These are phyloP conservation scores for Fusarium sp. DNA, from an alignment of 2,329 filamentous ascomycete genomes.

Conservation along the genomic window DNA sequence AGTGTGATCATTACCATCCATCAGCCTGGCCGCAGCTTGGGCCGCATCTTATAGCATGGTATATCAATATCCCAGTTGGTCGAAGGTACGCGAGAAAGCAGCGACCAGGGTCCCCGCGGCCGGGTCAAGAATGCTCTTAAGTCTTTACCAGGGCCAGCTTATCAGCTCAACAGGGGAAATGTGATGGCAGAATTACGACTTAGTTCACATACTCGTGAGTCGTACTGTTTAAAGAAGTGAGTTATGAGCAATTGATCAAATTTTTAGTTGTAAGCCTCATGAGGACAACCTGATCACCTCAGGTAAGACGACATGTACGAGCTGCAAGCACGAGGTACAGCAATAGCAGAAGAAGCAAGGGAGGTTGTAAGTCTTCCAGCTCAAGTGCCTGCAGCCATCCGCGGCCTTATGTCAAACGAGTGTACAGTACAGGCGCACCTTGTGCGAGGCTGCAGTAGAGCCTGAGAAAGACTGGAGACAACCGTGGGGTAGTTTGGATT, in stretches of 20 bases:
- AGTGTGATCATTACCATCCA: slow-evolving; percentile 37
- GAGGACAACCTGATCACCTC: slow-evolving; percentile 3
- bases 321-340: slow-evolving; percentile 33
- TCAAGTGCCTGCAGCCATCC: slow-evolving; percentile 33
- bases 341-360: slow-evolving; percentile 19
- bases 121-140: slow-evolving; percentile 29
- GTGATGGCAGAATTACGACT: slow-evolving; percentile 27
- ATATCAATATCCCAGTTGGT: slow-evolving; percentile 26
- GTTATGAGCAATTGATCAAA: slow-evolving; percentile 9
- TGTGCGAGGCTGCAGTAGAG: slow-evolving; percentile 35
- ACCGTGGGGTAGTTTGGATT: slow-evolving; percentile 24
- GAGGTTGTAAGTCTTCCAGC: slow-evolving; percentile 32
- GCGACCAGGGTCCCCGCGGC: slow-evolving; percentile 36
- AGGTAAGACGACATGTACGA: slow-evolving; percentile 47
- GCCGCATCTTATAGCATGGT: slow-evolving; percentile 42
- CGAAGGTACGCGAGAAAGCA: slow-evolving; percentile 31
- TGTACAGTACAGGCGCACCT: slow-evolving; percentile 21
- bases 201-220: slow-evolving; percentile 8
- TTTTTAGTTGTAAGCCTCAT: slow-evolving; percentile 14
- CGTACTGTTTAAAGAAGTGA: slow-evolving; percentile 15
- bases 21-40: slow-evolving; percentile 45
- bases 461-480: slow-evolving; percentile 24
- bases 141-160: slow-evolving; percentile 30
- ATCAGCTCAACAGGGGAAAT: slow-evolving; percentile 29
- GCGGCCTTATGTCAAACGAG: slow-evolving; percentile 18